Conservation (phyloP, 495 filamentous ascomycete species). For the Stereocaulon alpinum region DNA sequence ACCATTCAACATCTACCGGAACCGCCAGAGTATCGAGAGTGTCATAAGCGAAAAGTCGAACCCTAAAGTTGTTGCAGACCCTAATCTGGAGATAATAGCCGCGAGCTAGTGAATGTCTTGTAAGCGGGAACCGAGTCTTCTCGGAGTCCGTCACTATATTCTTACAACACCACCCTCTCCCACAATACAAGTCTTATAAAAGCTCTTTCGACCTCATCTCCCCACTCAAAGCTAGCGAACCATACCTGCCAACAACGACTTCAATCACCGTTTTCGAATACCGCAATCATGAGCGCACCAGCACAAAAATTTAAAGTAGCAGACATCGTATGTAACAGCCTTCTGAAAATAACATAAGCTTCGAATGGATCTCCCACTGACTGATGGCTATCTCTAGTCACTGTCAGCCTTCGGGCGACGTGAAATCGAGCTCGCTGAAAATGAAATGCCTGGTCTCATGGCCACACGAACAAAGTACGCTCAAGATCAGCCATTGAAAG, state of each 20-base stretch:
- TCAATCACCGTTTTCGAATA: not conserved
- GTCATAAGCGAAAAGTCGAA: too few relatives aligned
- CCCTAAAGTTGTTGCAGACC: too few relatives aligned
- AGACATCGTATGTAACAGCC: constrained; percentile 59
- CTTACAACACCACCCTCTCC: too few relatives aligned
- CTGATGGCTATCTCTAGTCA: constrained; percentile 38
- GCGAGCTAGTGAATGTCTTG: too few relatives aligned
- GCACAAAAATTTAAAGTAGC: constrained; percentile 95
- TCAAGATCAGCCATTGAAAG: constrained; percentile 82
- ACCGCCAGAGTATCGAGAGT: too few relatives aligned
- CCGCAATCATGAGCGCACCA: constrained; percentile 53
- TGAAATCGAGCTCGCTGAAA: constrained; percentile 97
- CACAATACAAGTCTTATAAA: not conserved
- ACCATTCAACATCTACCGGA: too few relatives aligned
- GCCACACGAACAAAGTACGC: constrained; percentile 86
- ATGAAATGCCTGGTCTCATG: constrained; percentile 98
- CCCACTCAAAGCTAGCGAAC: not conserved
- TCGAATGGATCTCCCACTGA: constrained; percentile 7
- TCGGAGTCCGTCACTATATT: too few relatives aligned
- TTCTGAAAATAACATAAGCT: not conserved
- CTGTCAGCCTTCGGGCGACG: constrained; percentile 97
- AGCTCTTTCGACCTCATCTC: not conserved
- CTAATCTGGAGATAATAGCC: too few relatives aligned
- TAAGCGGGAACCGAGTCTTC: too few relatives aligned
- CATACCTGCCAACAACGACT: not conserved